phyloP scores from a whole-genome alignment of 306 rosid genomes.

The Cucumis hystrix region DNA sequence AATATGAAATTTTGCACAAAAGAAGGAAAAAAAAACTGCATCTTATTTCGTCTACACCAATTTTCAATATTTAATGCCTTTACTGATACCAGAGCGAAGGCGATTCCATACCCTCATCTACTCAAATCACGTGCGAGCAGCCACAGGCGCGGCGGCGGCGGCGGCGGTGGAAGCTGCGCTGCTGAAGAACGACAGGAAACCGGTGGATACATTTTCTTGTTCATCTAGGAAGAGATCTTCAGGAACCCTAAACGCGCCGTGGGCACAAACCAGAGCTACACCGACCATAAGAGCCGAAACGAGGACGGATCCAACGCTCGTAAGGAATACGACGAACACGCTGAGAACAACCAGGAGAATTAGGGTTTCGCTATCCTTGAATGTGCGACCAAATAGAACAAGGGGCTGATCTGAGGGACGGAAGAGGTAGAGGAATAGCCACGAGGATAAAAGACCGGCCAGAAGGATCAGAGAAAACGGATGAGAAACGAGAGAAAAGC shows the following conservation, averaged over 20 bases:
- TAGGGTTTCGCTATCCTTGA: constrained; percentile 67
- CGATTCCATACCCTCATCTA: background rate
- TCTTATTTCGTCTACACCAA: constrained; percentile 5
- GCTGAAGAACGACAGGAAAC: constrained; percentile 63
- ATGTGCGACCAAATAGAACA: constrained; percentile 61
- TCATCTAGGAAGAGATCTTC: constrained; percentile 92
- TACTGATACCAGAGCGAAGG: background rate
- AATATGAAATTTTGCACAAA: background rate
- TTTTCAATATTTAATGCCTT: background rate
- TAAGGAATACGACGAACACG: constrained; percentile 56
- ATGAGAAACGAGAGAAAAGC: constrained; percentile 61
- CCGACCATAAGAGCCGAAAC: constrained; percentile 67
- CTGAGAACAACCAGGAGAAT: constrained; percentile 33
- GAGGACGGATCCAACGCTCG: constrained; percentile 75
- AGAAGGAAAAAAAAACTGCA: background rate
- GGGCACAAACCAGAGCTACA: constrained; percentile 43
- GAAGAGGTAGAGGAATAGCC: constrained; percentile 91
- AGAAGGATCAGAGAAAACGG: constrained; percentile 65
- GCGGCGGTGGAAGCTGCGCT: constrained; percentile 46
- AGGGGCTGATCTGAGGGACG: constrained; percentile 94
- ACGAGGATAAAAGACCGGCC: constrained; percentile 47
- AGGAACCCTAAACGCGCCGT: constrained; percentile 75
- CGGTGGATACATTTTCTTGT: constrained; percentile 41
- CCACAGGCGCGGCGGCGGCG: constrained; percentile 8
- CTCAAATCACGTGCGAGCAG: constrained; percentile 36